Evolutionary conservation across 768 basidiomycete genomes (phyloP).

Genomic region (Mycena rosella): DNA sequence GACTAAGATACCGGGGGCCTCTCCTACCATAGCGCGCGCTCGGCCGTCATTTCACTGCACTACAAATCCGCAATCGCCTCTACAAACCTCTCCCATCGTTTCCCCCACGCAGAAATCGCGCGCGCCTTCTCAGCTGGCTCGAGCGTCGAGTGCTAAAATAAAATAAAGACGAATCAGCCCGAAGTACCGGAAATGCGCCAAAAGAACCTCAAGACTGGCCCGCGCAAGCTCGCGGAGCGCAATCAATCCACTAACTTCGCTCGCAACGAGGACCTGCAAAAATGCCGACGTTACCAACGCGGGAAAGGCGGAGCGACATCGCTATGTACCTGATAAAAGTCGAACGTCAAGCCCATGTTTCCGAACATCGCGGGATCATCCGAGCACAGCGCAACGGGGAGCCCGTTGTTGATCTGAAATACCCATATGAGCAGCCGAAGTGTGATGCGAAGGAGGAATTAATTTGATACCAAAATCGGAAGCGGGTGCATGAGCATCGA

Average conservation of each 20-base stretch:
- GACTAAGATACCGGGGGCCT: too few relatives aligned
- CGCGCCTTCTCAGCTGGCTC: constrained; percentile 57
- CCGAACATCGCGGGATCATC: constrained; percentile 86
- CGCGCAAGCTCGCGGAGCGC: constrained; percentile 75
- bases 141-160: constrained; percentile 65
- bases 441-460: too few relatives aligned
- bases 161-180: not conserved
- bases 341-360: constrained; percentile 82
- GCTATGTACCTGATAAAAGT: constrained; percentile 76
- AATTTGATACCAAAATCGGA: too few relatives aligned
- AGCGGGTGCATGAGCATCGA: constrained; percentile 87
- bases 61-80: constrained; percentile 31
- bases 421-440: too few relatives aligned
- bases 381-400: constrained; percentile 77
- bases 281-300: not conserved
- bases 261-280: constrained; percentile 71
- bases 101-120: constrained; percentile 60
- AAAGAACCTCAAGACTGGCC: constrained; percentile 77
- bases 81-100: constrained; percentile 61
- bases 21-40: too few relatives aligned
- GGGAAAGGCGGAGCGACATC: not conserved
- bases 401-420: constrained; percentile 80
- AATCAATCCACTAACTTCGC: constrained; percentile 73
- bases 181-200: constrained; percentile 9
- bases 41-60: too few relatives aligned